These are phyloP conservation scores for Aspergillus hortae DNA, from an alignment of 2,329 filamentous ascomycete species.

Conservation along the genomic window DNA sequence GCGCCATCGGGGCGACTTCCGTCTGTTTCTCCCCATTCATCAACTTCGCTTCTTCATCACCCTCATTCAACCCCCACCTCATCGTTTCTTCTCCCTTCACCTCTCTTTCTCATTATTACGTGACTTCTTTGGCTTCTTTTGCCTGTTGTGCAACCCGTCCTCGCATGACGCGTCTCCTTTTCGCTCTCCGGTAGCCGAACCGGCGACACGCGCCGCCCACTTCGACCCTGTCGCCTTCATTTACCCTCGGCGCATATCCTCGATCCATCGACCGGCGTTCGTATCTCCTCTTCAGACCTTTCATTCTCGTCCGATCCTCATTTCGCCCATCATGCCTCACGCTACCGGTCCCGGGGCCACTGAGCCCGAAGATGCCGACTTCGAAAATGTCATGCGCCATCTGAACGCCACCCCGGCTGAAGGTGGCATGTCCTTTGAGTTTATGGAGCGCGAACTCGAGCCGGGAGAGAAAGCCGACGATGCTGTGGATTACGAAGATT, in stretches of 20 bases:
- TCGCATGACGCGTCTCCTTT: background rate
- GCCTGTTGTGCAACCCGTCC: background rate
- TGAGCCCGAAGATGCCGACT: constrained; percentile 36
- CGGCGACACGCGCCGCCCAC: background rate
- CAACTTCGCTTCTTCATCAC: constrained; percentile 4
- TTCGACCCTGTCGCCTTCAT: background rate
- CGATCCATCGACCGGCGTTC: background rate
- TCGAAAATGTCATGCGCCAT: constrained; percentile 40
- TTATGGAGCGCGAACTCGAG: constrained; percentile 38
- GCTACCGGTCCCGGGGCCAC: constrained; percentile 27
- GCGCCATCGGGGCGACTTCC: constrained; percentile 8
- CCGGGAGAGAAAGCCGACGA: constrained; percentile 80
- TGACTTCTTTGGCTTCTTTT: background rate
- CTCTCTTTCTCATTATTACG: background rate
- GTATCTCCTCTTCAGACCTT: background rate
- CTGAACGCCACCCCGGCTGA: constrained; percentile 36
- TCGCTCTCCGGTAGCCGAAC: background rate
- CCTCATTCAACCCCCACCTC: constrained; percentile 1
- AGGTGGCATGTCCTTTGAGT: constrained; percentile 35
- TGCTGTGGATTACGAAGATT: constrained; percentile 85
- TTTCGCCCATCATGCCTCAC: constrained; percentile 34
- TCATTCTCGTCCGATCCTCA: background rate
- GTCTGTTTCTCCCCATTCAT: constrained; percentile 2
- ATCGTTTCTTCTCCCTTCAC: background rate
- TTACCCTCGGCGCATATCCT: background rate